Base-by-base conservation (phyloP, 495 filamentous ascomycete genomes). In the Hypoxylon perforatum region DNA sequence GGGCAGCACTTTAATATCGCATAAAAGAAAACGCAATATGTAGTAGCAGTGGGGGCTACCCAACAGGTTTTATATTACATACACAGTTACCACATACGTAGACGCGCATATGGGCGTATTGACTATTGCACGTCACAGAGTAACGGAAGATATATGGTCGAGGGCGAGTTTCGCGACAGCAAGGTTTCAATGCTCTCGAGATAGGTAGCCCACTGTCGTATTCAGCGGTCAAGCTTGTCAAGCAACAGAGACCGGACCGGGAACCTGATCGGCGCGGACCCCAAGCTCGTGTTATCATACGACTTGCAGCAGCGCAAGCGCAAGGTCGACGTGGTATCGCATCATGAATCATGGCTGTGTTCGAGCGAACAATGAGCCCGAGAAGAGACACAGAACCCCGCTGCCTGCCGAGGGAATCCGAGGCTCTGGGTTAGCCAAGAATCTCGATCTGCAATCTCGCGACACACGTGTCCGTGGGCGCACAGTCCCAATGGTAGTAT, bases 391-490 rank as follows among this genome's bases (percentile, higher is more conserved):
- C 63, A 65, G 56, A 39, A 19, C 56, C 38, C 61, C 61, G 61
- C 52, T 12, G 22, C 21, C 61, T 57, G 56, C 61, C 66, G 60
- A 69, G 60, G 59, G 66, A 69, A 69, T 69, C 66, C 66, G 66
- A 49, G 46, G 50, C 66, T 69, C 66, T 69, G 66, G 66, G 33
- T 47, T n/a, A 60, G 66, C 66, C 66, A 69, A 69, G 66, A 41
- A 48, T 61, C 49, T 42, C 56, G 66, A 69, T 69, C 66, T 69
- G 56, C 66, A 69, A 69, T 69, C 66, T 69, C 38, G 66, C 66
- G 56, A 64, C 66, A 69, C 66, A 69, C 66, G 66, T 69, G 66
- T 69, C 56, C 56, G 55, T 41, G 56, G 66, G 46, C 53, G 61
- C 66, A 69, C 56, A 64, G 61, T 69, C 56, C 61, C 61, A 69